Conservation (phyloP, 1,139 yeast species). For the Yamadazyma membranifaciens region DNA sequence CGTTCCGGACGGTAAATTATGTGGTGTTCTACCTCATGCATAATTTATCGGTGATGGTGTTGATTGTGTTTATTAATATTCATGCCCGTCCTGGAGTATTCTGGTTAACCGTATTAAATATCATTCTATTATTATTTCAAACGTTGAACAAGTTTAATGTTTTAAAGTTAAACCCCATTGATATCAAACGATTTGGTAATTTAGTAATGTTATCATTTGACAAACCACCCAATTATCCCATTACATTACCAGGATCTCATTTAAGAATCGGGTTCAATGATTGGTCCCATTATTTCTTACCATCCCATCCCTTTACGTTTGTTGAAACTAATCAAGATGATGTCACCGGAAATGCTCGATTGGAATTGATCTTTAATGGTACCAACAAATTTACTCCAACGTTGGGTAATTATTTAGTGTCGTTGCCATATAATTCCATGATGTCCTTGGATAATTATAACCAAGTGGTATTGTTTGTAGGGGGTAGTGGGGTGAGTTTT, state of each 20-base stretch:
- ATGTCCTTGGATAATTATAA: conserved; percentile 3
- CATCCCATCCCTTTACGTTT: conserved; percentile 43
- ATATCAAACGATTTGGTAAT: conserved; percentile 15
- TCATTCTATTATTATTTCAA: conserved; percentile 24
- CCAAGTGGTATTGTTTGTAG: conserved; percentile 50
- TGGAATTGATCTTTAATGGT: conserved; percentile 12
- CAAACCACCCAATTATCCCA: conserved; percentile 25
- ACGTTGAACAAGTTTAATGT: conserved; percentile 8
- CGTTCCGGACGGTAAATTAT: conserved; percentile 25
- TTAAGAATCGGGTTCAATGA: conserved; percentile 26
- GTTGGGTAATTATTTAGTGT: conserved; percentile 9
- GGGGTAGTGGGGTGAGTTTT: conserved; percentile 84
- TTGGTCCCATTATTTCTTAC: conserved; percentile 24
- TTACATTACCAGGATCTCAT: conserved; percentile 37
- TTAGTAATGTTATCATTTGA: conserved; percentile 13
- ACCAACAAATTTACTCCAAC: conserved; percentile 7
- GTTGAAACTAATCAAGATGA: conserved; percentile 5
- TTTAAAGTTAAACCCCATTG: not conserved
- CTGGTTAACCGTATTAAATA: conserved; percentile 19
- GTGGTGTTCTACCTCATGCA: conserved; percentile 34
- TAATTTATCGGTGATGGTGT: conserved; percentile 28
- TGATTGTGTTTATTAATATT: conserved; percentile 30
- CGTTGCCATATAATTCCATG: conserved; percentile 13
- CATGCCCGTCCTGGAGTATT: conserved; percentile 47
- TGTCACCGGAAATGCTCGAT: not conserved